Evolutionary conservation across 768 basidiomycete species (phyloP).

Genomic region (Sistotremastrum niveocremeum): DNA sequence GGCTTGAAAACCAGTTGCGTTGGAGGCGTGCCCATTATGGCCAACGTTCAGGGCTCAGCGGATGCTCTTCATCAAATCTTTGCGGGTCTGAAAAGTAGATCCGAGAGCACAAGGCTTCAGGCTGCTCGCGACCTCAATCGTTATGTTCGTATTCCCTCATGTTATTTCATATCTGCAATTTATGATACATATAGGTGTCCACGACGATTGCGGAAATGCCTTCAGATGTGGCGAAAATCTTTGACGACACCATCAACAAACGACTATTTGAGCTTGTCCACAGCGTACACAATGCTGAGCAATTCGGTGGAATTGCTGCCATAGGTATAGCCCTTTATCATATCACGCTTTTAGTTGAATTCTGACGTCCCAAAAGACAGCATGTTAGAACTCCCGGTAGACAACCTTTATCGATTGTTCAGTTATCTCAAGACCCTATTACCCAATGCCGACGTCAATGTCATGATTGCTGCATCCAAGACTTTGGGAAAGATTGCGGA

Average conservation of each 20-base stretch:
- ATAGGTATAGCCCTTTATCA: slow-evolving; percentile 44
- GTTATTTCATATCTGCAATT: slow-evolving; percentile 1
- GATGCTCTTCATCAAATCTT: slow-evolving; percentile 59
- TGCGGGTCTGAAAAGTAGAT: slow-evolving; percentile 48
- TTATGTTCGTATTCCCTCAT: slow-evolving; percentile 38
- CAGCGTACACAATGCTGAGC: slow-evolving; percentile 63
- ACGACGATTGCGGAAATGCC: slow-evolving; percentile 68
- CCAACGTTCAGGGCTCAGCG: slow-evolving; percentile 7
- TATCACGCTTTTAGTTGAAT: not conserved
- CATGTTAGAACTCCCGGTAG: no score
- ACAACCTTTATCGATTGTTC: slow-evolving; percentile 71
- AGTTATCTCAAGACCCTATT: slow-evolving; percentile 91
- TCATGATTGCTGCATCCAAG: slow-evolving; percentile 93
- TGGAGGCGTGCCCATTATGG: no score
- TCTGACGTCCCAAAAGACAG: no score
- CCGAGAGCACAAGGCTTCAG: slow-evolving; percentile 47
- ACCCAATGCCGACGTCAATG: slow-evolving; percentile 78
- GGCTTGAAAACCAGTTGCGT: no score
- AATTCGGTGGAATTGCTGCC: slow-evolving; percentile 75
- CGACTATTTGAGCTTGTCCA: slow-evolving; percentile 74
- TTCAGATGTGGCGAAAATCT: slow-evolving; percentile 69
- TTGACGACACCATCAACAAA: slow-evolving; percentile 76
- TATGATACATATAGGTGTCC: slow-evolving; percentile 32
- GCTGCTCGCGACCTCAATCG: slow-evolving; percentile 61
- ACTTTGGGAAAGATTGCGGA: slow-evolving; percentile 79